Conservation (phyloP, 2,329 filamentous ascomycete genomes). For the Knufia fluminis region DNA sequence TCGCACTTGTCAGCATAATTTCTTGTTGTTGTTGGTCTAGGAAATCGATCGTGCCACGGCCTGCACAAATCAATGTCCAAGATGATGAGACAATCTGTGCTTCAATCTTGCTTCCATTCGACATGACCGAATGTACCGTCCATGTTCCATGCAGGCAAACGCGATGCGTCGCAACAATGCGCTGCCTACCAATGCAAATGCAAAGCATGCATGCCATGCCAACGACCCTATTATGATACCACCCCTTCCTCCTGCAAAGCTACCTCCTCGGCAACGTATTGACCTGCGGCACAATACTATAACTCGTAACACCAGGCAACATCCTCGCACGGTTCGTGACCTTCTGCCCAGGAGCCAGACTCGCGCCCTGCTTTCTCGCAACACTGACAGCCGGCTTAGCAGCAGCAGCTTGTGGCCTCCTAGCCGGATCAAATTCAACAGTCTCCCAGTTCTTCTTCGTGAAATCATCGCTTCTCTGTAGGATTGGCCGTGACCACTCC, state of each 20-base stretch:
- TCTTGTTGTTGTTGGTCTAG: too few species aligned
- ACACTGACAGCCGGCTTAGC: slow-evolving; percentile 32
- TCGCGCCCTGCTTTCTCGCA: slow-evolving; percentile 31
- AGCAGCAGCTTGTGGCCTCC: slow-evolving; percentile 10
- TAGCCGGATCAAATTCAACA: slow-evolving; percentile 49
- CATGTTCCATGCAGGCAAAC: too few species aligned
- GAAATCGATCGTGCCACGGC: too few species aligned
- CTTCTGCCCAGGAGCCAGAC: slow-evolving; percentile 21
- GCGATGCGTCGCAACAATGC: too few species aligned
- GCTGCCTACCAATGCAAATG: too few species aligned
- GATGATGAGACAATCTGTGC: too few species aligned
- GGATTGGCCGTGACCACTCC: slow-evolving; percentile 90
- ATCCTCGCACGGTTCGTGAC: slow-evolving; percentile 47
- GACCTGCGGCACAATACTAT: slow-evolving; percentile 50
- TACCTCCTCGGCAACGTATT: slow-evolving; percentile 8
- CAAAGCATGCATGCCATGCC: too few species aligned
- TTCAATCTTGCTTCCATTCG: too few species aligned
- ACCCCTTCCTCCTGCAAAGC: not conserved
- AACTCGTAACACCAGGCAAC: slow-evolving; percentile 50
- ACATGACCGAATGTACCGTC: too few species aligned
- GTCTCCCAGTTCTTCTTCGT: slow-evolving; percentile 63
- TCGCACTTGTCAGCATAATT: too few species aligned
- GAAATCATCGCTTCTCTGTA: slow-evolving; percentile 90
- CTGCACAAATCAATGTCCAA: too few species aligned
- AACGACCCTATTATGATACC: too few species aligned